Evolutionary conservation across 2,329 filamentous ascomycete genomes (phyloP).

Genomic region (Penicillium sp.): DNA sequence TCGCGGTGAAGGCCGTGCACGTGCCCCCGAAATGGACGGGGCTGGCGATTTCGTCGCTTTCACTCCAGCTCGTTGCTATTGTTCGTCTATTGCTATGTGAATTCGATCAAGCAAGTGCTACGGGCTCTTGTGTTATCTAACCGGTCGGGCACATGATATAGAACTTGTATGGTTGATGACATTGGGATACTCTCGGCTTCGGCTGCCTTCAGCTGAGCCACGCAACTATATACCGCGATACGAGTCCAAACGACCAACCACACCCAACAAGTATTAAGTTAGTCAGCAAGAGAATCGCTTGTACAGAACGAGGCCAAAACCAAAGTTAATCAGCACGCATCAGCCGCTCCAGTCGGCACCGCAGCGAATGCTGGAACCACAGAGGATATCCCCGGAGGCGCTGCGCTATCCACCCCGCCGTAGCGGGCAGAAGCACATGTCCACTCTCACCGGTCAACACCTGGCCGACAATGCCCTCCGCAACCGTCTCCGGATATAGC

Average conservation of each 20-base stretch:
- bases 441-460: slow-evolving; percentile 58
- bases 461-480: slow-evolving; percentile 61
- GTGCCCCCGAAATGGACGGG: slow-evolving; percentile 10
- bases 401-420: slow-evolving; percentile 45
- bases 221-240: background rate
- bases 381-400: slow-evolving; percentile 54
- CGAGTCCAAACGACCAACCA: background rate
- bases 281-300: background rate
- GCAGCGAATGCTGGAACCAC: slow-evolving; percentile 59
- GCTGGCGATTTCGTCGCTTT: slow-evolving; percentile 6
- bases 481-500: slow-evolving; percentile 62
- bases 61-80: too few relatives aligned
- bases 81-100: too few relatives aligned
- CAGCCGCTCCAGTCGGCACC: slow-evolving; percentile 40
- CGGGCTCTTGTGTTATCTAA: too few relatives aligned
- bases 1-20: slow-evolving; percentile 28
- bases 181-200: too few relatives aligned
- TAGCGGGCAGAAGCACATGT: slow-evolving; percentile 55
- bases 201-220: background rate
- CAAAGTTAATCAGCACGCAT: slow-evolving; percentile 17
- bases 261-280: background rate
- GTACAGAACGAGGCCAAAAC: background rate
- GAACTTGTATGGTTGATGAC: too few relatives aligned
- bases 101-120: too few relatives aligned
- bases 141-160: too few relatives aligned